These are phyloP conservation scores for Candida koratica DNA, from an alignment of 805 yeast species.

Conservation along the genomic window DNA sequence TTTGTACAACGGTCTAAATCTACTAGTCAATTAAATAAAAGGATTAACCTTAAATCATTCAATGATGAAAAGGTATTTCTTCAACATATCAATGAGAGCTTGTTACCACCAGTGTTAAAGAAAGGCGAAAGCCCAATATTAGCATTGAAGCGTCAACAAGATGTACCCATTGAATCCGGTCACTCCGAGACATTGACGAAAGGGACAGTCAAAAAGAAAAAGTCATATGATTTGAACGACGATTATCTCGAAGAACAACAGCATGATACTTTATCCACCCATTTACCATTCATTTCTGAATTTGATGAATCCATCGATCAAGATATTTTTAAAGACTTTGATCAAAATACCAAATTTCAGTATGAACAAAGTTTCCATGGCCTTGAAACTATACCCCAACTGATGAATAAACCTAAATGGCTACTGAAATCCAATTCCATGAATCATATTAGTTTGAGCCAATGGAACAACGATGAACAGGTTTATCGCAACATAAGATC, in stretches of 20 bases:
- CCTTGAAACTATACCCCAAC: constrained; percentile 25
- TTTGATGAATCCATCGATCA: constrained; percentile 22
- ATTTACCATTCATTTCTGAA: constrained; percentile 23
- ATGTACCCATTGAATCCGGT: background rate
- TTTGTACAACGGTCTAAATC: constrained; percentile 26
- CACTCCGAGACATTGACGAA: background rate
- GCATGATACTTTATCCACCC: constrained; percentile 3
- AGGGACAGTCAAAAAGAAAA: background rate
- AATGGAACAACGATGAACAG: constrained; percentile 29
- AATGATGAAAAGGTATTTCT: constrained; percentile 28
- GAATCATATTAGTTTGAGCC: constrained; percentile 26
- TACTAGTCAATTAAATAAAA: constrained; percentile 17
- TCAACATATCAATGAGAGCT: constrained; percentile 26
- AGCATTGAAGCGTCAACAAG: constrained; percentile 22
- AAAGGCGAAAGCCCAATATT: constrained; percentile 31
- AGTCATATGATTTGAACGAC: constrained; percentile 7
- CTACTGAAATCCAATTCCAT: constrained; percentile 9
- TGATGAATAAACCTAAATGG: constrained; percentile 12
- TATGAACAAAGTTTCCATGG: constrained; percentile 21
- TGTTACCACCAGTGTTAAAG: constrained; percentile 33
- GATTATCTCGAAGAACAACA: background rate
- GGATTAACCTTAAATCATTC: constrained; percentile 20
- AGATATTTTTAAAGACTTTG: constrained; percentile 21
- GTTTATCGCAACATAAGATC: constrained; percentile 22
- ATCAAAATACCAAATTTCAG: constrained; percentile 18